phyloP scores from a whole-genome alignment of 2,329 filamentous ascomycete species.

The Rhynchosporium agropyri region DNA sequence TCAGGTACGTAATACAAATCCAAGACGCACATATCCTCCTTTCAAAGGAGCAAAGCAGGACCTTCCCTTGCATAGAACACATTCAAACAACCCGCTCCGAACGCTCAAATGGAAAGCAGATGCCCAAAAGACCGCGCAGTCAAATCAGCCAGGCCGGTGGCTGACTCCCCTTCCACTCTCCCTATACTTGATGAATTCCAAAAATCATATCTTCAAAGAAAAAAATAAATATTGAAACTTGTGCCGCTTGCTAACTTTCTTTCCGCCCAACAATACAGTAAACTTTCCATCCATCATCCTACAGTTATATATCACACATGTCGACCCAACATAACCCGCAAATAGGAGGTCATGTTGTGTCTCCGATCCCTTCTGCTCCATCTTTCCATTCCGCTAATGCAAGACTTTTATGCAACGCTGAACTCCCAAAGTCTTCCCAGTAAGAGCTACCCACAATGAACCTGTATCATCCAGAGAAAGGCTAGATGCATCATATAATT shows the following conservation, averaged over 20 bases:
- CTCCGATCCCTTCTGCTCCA: slow-evolving; percentile 13
- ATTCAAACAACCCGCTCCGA: background rate
- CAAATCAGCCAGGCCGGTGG: slow-evolving; percentile 8
- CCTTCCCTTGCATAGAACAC: background rate
- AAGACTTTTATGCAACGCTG: slow-evolving; percentile 20
- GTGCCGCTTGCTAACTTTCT: slow-evolving; percentile 13
- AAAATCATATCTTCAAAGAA: background rate
- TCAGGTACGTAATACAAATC: background rate
- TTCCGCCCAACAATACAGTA: slow-evolving; percentile 2
- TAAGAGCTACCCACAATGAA: background rate
- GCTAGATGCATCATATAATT: slow-evolving; percentile 36
- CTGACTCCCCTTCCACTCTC: background rate
- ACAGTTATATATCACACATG: slow-evolving; percentile 22
- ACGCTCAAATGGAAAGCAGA: background rate
- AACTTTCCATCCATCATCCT: slow-evolving; percentile 6
- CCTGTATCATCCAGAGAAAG: no score
- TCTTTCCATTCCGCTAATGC: slow-evolving; percentile 20
- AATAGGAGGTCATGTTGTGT: background rate
- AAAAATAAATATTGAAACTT: background rate
- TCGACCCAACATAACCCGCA: background rate
- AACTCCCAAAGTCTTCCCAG: slow-evolving; percentile 10
- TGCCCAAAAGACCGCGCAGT: background rate
- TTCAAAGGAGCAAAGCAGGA: background rate
- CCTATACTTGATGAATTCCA: background rate
- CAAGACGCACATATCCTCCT: background rate